These are phyloP conservation scores for Globisporangium carolinianum DNA, from an alignment of 352 stramenopile genomes.

Conservation along the genomic window DNA sequence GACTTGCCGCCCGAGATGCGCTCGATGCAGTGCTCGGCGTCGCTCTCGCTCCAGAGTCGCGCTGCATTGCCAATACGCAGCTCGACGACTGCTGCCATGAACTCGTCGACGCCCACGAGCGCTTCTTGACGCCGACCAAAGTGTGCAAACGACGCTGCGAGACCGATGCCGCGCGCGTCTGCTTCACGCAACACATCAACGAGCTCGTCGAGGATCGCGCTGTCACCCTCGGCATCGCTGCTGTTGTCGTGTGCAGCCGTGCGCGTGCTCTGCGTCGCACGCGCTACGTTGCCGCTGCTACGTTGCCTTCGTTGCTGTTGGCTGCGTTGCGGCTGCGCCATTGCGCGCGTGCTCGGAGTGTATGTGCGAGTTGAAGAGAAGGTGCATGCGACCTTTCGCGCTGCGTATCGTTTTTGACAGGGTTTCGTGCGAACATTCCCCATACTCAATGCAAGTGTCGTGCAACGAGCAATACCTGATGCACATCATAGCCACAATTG, in stretches of 20 bases:
- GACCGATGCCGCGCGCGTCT: constrained; percentile 33
- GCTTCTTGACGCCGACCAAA: constrained; percentile 43
- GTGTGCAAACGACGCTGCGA: constrained; percentile 47
- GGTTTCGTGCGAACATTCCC: background rate
- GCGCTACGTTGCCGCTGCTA: background rate
- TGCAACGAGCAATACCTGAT: background rate
- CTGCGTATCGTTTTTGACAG: background rate
- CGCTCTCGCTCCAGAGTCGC: constrained; percentile 29
- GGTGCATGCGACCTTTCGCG: background rate
- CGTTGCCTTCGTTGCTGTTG: background rate
- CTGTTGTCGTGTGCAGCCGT: background rate
- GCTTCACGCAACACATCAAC: constrained; percentile 42
- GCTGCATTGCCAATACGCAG: constrained; percentile 17
- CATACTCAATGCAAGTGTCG: no score
- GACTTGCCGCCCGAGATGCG: constrained; percentile 29
- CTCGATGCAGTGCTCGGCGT: constrained; percentile 39
- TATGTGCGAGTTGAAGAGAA: background rate
- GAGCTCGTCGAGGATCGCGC: constrained; percentile 26
- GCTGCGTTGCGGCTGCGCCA: background rate
- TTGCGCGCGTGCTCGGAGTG: background rate
- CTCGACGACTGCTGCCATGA: constrained; percentile 45
- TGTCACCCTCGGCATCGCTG: background rate
- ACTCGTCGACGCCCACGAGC: constrained; percentile 38
- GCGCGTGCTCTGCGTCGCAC: background rate
- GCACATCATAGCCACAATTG: no score